Base-by-base conservation (phyloP, 441 rosid genomes). In the Biscutella auriculata region DNA sequence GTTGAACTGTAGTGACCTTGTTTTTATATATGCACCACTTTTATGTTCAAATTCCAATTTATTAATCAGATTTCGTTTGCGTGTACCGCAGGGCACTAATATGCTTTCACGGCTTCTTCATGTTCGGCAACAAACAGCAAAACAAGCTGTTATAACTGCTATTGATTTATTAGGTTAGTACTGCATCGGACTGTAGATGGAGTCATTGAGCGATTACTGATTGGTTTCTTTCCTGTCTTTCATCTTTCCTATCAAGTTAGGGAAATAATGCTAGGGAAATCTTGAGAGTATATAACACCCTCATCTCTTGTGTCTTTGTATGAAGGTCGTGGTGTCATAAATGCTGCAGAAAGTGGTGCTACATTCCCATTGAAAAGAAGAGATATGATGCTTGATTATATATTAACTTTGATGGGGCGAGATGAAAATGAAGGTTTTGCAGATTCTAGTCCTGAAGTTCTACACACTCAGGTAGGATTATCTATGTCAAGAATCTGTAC, bases 61-160 rank as follows among this genome's bases (percentile, higher is more conserved):
- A 11, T n/a, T 56, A 47, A 28, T 53, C 50, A 19, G 4, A 57
- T 60, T 37, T 68, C 12, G n/a, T 69, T 65, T 57, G 62, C 43
- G 58, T 76, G 67, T 65, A 15, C 55, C 59, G 61, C 91, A 94
- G 99, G 99, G 99, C 52, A 94, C 99, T 32, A 94, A 94, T 75
- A 90, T 94, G 99, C 96, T 90, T 74, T 90, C 99, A 50, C 74
- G 92, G 65, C 96, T 93, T 80, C 97, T 93, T 78, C 93, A 93
- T 74, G 99, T 93, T 55, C 82, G 89, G 41, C 81, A 85, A 54
- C 96, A 85, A 57, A 83, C 93, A 51, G 96, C 99, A 69, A 94
- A 89, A 77, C 96, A 90, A 77, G 99, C 99, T 60, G 97, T 94
- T 62, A 94, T 94, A 64, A 89, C 96, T 60, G 99, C 99, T 60